A percentile compares a stretch with the other conserved stretches of the same genome.
These are phyloP conservation scores for Cydonia oblonga DNA, from an alignment of 331 rosid genomes.

Conservation along the genomic window DNA sequence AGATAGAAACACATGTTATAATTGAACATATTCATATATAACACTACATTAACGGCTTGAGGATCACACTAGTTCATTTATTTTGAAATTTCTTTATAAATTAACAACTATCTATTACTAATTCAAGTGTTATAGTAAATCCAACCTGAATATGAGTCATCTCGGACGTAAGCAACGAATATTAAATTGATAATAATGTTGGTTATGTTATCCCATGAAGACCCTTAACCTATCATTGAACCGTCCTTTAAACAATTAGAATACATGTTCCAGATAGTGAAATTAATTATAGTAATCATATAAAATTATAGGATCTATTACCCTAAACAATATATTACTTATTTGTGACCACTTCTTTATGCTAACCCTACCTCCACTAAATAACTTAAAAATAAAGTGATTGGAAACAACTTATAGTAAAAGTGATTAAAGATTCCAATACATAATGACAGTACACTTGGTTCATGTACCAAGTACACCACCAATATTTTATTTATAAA, in stretches of 20 bases:
- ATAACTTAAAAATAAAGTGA: background rate
- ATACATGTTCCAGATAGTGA: background rate
- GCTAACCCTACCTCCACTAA: background rate
- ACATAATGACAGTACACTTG: constrained; percentile 15
- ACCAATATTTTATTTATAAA: background rate
- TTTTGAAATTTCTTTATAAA: too few relatives aligned
- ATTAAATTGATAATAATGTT: background rate
- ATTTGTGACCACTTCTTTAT: too few relatives aligned
- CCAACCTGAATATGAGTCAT: background rate
- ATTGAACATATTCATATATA: too few relatives aligned
- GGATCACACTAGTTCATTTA: too few relatives aligned
- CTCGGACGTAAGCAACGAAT: background rate
- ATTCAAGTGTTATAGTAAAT: background rate
- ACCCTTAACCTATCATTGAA: background rate
- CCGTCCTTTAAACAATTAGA: too few relatives aligned
- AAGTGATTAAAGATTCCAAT: constrained; percentile 24
- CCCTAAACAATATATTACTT: too few relatives aligned
- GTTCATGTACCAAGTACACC: constrained; percentile 32
- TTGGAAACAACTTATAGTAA: background rate
- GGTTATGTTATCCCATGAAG: background rate
- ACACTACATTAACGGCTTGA: too few relatives aligned
- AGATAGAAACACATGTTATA: too few relatives aligned
- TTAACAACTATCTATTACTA: background rate
- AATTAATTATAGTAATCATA: too few relatives aligned
- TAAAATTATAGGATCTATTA: too few relatives aligned